Base-by-base conservation (phyloP, 2,329 filamentous ascomycete genomes). In the Penicillium oxalicum region DNA sequence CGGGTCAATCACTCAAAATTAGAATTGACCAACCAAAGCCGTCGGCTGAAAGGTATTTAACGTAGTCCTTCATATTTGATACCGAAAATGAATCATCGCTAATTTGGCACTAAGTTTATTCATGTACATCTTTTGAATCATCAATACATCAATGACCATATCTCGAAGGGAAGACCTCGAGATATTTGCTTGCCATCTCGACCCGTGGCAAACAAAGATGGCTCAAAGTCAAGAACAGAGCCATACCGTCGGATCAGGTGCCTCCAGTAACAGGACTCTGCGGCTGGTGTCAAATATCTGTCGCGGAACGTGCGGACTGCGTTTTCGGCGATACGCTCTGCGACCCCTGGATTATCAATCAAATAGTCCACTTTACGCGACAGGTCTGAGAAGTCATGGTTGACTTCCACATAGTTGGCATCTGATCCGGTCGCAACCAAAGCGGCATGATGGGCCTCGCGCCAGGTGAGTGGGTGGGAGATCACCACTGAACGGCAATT, bases 301-400 rank as follows among this genome's bases (percentile, higher is more conserved):
- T 80, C 76, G 2, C 77, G 69, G 55, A 79, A 79, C 12, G 69
- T 72, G 37, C 59, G 59, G 5, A 74, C 69, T 3, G 67, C 70
- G 55, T 79, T 78, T 27, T 72, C 62, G 11, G 77, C 77, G 45
- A 82, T 78, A 32, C 61, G 61, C 58, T 75, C 66, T n/a, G 77
- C 76, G 4, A 68, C 60, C 4, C 65, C 55, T 0, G 70, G 70
- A 49, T 78, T 63, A 44, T 68, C 63, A 40, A 75, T 63, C 4
- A 78, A 61, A 46, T 69, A 70, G 13, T 71, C 51, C 36, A 76
- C 67, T 48, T 71, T 74, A 6, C 59, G 54, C 9, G 69, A 64
- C 48, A 82, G 69, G 54, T 86, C 81, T 35, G 77, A 77, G 62
- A 81, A 86, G 58, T 79, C 74, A 4, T 68, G 60, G 24, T 72